Percentiles rank a stretch among this genome's conserved stretches.
Conservation (phyloP, 1,284 basidiomycete species). For the Puccinia hordei region DNA sequence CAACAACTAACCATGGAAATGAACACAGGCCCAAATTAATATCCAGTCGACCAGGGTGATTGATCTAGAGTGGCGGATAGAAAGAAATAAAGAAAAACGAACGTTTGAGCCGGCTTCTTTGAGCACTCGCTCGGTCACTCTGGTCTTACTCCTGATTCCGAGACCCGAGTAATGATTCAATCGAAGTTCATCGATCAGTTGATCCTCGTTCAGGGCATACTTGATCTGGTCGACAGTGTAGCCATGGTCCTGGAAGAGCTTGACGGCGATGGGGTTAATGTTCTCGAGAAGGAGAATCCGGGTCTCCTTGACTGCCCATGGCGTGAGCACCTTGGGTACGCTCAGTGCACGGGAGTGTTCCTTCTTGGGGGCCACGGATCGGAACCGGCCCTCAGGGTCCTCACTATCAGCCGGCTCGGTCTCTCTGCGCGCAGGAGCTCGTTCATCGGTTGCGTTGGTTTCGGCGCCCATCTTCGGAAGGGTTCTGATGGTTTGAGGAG, state of each 20-base stretch:
- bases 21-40: neutral
- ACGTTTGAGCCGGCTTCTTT: slow-evolving; percentile 12
- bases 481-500: neutral
- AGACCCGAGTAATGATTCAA: slow-evolving; percentile 50
- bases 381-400: neutral
- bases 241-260: slow-evolving; percentile 26
- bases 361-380: neutral
- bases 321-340: slow-evolving; percentile 30
- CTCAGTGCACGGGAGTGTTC: slow-evolving; percentile 17
- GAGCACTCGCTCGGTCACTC: slow-evolving; percentile 35
- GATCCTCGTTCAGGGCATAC: slow-evolving; percentile 20
- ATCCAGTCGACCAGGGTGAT: neutral
- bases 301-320: slow-evolving; percentile 42
- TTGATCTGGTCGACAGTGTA: slow-evolving; percentile 39
- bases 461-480: neutral
- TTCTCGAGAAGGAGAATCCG: slow-evolving; percentile 52
- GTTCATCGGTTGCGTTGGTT: neutral
- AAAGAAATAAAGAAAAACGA: slow-evolving; percentile 28
- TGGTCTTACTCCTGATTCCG: slow-evolving; percentile 41
- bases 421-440: neutral
- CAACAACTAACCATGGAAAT: slow-evolving; percentile 68
- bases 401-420: neutral
- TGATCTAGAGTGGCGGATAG: slow-evolving; percentile 14
- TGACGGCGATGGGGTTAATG: slow-evolving; percentile 38
- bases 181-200: slow-evolving; percentile 51